A percentile compares a stretch with the other conserved stretches of the same genome.
Evolutionary conservation across 257 asterid genomes (phyloP).

Genomic region (Lycium barbarum): DNA sequence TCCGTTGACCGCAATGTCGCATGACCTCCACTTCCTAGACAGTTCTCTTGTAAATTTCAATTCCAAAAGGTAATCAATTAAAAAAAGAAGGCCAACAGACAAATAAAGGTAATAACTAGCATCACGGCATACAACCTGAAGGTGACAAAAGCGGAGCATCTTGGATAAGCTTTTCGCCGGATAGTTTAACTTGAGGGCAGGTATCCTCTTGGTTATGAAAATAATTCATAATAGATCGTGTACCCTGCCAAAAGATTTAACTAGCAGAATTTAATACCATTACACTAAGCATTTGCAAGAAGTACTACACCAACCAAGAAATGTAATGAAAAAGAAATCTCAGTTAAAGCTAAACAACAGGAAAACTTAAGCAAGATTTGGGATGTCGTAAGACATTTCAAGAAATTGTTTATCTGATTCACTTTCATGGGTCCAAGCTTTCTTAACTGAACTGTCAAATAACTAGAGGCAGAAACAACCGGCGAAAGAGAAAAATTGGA

Average conservation of each 20-base stretch:
- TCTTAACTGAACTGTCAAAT: slow-evolving; percentile 8
- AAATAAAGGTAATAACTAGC: slow-evolving; percentile 33
- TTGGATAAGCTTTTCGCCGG: slow-evolving; percentile 46
- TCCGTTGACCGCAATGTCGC: slow-evolving; percentile 40
- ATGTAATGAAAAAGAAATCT: slow-evolving; percentile 22
- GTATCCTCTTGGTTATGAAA: slow-evolving; percentile 58
- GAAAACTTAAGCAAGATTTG: slow-evolving; percentile 8
- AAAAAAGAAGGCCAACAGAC: slow-evolving; percentile 24
- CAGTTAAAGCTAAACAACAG: not conserved
- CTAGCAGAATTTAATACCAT: slow-evolving; percentile 29
- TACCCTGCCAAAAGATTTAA: slow-evolving; percentile 70
- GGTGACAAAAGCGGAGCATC: slow-evolving; percentile 48
- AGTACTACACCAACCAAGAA: slow-evolving; percentile 13
- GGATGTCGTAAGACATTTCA: not conserved
- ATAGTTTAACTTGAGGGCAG: slow-evolving; percentile 41
- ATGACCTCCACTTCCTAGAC: slow-evolving; percentile 47
- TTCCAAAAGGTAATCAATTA: slow-evolving; percentile 31
- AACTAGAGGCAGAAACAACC: slow-evolving; percentile 14
- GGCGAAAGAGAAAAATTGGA: slow-evolving; percentile 20
- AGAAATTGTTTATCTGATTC: not conserved
- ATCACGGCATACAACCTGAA: slow-evolving; percentile 57
- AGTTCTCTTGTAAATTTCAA: slow-evolving; percentile 17
- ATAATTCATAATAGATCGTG: slow-evolving; percentile 78
- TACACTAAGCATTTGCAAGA: slow-evolving; percentile 28
- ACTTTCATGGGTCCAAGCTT: not conserved